phyloP scores from a whole-genome alignment of 2,329 filamentous ascomycete species.

The Dactylellina parvicollis region DNA sequence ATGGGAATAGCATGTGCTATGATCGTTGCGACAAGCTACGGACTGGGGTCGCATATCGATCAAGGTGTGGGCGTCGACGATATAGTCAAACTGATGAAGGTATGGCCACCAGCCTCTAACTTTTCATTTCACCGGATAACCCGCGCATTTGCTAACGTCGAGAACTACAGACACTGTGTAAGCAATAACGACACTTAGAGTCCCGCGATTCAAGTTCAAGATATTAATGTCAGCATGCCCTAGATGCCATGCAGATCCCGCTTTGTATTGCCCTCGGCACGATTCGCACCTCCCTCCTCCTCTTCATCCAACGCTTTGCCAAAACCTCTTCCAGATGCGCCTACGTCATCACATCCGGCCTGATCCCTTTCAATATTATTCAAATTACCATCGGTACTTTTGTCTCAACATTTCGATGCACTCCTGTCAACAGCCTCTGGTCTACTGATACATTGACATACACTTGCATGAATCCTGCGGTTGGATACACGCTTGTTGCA shows the following conservation, averaged over 20 bases:
- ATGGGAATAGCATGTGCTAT: conserved; percentile 11
- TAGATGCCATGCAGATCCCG: conserved; percentile 28
- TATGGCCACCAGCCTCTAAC: not conserved
- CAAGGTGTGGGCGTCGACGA: conserved; percentile 1
- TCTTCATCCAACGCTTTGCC: conserved; percentile 26
- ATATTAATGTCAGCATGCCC: not conserved
- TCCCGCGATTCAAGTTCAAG: not conserved
- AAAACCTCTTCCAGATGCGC: not conserved
- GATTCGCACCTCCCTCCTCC: conserved; percentile 25
- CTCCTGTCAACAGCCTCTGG: conserved; percentile 6
- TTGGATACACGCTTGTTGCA: conserved; percentile 4
- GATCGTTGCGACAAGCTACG: conserved; percentile 14
- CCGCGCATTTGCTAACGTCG: not conserved
- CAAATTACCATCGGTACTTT: conserved; percentile 20
- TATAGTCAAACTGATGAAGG: conserved; percentile 30
- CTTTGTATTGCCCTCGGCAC: conserved; percentile 8
- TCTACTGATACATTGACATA: not conserved
- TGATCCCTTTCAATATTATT: conserved; percentile 17
- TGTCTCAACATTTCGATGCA: conserved; percentile 9
- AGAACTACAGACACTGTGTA: conserved; percentile 19
- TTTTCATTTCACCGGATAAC: not conserved
- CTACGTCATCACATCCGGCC: not conserved
- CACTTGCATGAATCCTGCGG: conserved; percentile 9
- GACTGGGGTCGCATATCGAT: conserved; percentile 18
- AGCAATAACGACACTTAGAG: not conserved